Conservation (phyloP, 1,284 basidiomycete genomes). For the Cutaneotrichosporon cyanovorans region DNA sequence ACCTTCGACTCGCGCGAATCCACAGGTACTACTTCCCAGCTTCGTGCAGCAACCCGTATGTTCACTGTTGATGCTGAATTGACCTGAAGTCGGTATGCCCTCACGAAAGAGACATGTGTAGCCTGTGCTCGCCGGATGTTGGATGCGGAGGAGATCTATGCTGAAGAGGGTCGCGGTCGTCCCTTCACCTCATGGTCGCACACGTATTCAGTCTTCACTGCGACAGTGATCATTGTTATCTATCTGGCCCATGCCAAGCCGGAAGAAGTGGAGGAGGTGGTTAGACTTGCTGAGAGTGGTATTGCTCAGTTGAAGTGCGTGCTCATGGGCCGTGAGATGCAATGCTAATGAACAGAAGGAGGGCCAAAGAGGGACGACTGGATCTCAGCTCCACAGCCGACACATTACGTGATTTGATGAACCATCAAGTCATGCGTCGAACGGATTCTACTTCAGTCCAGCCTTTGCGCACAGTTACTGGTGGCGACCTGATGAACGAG, state of each 20-base stretch:
- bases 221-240: constrained; percentile 14
- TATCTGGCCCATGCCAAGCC: constrained; percentile 16
- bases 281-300: constrained; percentile 8
- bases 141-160: not conserved
- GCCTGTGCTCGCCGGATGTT: constrained; percentile 11
- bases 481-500: too few species aligned
- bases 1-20: constrained; percentile 20
- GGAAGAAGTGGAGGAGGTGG: constrained; percentile 14
- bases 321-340: too few species aligned
- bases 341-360: too few species aligned
- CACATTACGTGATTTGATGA: too few species aligned
- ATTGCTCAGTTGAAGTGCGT: constrained; percentile 16
- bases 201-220: constrained; percentile 17
- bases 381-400: too few species aligned
- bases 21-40: constrained; percentile 23
- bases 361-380: too few species aligned
- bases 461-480: too few species aligned
- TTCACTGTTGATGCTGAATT: not conserved
- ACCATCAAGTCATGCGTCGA: too few species aligned
- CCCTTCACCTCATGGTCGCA: constrained; percentile 16
- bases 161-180: too few species aligned
- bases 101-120: constrained; percentile 16
- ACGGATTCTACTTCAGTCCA: too few species aligned
- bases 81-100: constrained; percentile 9
- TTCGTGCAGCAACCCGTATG: constrained; percentile 19